Conservation (phyloP, 495 filamentous ascomycete species). For the Xylona heveae region DNA sequence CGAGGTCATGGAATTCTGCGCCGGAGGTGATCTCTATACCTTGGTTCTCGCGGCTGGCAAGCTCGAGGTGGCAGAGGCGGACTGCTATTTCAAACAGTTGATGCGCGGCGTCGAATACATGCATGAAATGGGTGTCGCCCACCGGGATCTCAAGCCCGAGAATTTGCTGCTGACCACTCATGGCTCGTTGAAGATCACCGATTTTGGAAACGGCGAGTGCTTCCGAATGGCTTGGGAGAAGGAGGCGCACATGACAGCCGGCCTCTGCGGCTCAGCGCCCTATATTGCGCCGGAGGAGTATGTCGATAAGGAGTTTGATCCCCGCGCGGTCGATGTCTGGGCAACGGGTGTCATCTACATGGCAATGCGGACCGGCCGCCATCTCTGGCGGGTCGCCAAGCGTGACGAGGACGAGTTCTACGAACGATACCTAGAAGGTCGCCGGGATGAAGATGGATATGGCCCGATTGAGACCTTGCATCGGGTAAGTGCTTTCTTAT, state of each 20-base stretch:
- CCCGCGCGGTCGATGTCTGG: constrained; percentile 92
- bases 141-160: constrained; percentile 93
- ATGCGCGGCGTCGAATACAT: constrained; percentile 99
- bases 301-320: constrained; percentile 84
- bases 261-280: constrained; percentile 85
- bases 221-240: constrained; percentile 99
- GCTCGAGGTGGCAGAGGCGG: constrained; percentile 80
- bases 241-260: constrained; percentile 92
- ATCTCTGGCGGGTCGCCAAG: constrained; percentile 89
- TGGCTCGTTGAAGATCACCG: constrained; percentile 93
- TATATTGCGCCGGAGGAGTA: constrained; percentile 99
- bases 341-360: constrained; percentile 98
- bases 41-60: constrained; percentile 82
- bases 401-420: constrained; percentile 97
- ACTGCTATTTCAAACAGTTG: constrained; percentile 98
- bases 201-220: constrained; percentile 98
- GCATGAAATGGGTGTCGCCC: constrained; percentile 98
- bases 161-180: constrained; percentile 86
- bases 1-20: constrained; percentile 99
- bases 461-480: constrained; percentile 89
- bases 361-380: constrained; percentile 94
- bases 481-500: constrained; percentile 40
- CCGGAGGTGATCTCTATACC: constrained; percentile 90
- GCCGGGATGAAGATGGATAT: constrained; percentile 86
- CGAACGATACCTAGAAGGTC: constrained; percentile 73